Percentiles rank a stretch among this genome's conserved stretches.
Conservation (phyloP, 441 rosid genomes). For the Adansonia rubrostipa region DNA sequence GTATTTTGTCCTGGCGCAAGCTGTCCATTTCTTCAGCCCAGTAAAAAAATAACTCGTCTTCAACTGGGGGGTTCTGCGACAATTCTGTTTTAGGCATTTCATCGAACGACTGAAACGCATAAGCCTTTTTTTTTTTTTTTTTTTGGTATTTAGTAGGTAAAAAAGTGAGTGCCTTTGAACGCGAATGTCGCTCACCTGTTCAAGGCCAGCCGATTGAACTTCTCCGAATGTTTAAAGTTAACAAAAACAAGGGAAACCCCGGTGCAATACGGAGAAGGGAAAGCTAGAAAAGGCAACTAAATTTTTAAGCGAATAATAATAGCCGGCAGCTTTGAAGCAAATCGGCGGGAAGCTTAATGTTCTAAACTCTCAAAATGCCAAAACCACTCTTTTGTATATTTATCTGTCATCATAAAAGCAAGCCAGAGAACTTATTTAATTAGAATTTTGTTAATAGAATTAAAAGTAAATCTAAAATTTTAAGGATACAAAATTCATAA, state of each 20-base stretch:
- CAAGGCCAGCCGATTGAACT: neutral
- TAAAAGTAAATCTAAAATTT: no score
- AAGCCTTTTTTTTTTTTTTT: neutral
- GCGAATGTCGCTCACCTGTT: neutral
- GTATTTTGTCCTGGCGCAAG: slow-evolving; percentile 49
- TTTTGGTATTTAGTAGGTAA: no score
- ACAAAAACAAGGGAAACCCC: neutral
- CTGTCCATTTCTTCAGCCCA: slow-evolving; percentile 18
- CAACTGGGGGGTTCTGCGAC: neutral
- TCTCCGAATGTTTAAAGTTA: neutral
- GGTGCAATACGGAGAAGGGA: neutral
- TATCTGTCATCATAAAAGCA: no score
- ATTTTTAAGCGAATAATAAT: neutral
- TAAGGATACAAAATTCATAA: no score
- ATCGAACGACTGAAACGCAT: neutral
- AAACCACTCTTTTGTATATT: no score
- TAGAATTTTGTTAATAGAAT: no score
- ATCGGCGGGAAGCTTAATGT: no score
- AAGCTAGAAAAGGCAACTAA: neutral
- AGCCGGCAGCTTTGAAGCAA: neutral
- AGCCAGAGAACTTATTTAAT: no score
- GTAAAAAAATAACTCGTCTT: neutral
- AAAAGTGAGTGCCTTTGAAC: neutral
- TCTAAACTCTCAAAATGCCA: no score
- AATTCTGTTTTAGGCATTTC: neutral